phyloP scores from a whole-genome alignment of 2,329 filamentous ascomycete genomes.

The Claviceps fusiformis region DNA sequence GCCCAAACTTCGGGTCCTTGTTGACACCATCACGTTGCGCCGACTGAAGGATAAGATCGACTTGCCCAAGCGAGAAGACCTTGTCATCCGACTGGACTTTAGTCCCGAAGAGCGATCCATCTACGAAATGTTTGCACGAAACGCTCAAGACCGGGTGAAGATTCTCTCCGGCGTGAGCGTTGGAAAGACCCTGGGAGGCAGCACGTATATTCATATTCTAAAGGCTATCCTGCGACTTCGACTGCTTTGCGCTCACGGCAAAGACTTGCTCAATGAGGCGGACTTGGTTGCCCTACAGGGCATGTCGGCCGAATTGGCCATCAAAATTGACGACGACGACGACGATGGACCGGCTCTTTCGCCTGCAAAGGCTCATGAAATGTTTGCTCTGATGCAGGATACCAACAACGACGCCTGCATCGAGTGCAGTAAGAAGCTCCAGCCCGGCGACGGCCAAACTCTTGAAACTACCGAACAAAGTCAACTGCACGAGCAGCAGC shows the following conservation, averaged over 20 bases:
- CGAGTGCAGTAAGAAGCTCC: slow-evolving; percentile 53
- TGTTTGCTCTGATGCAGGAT: slow-evolving; percentile 72
- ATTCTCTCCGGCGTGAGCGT: slow-evolving; percentile 48
- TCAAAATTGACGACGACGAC: slow-evolving; percentile 74
- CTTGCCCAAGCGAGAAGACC: slow-evolving; percentile 60
- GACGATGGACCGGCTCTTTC: slow-evolving; percentile 45
- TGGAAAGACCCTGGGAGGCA: slow-evolving; percentile 60
- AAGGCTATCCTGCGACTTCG: slow-evolving; percentile 83
- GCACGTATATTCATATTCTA: slow-evolving; percentile 85
- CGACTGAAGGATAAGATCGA: slow-evolving; percentile 86
- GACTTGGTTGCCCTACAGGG: slow-evolving; percentile 72
- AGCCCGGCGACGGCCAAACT: slow-evolving; percentile 38
- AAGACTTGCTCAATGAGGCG: slow-evolving; percentile 72
- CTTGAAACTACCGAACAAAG: slow-evolving; percentile 43
- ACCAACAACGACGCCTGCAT: slow-evolving; percentile 64
- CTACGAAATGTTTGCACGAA: slow-evolving; percentile 73
- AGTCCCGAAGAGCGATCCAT: slow-evolving; percentile 58
- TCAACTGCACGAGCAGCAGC: no score
- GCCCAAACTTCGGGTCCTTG: slow-evolving; percentile 71
- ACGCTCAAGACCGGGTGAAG: slow-evolving; percentile 67
- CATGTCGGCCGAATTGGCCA: slow-evolving; percentile 69
- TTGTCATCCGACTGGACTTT: slow-evolving; percentile 63
- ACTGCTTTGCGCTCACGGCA: slow-evolving; percentile 86
- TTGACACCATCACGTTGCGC: slow-evolving; percentile 87
- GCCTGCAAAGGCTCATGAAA: slow-evolving; percentile 67